Conservation (phyloP, 768 basidiomycete genomes). For the Sporobolomyces roseus region DNA sequence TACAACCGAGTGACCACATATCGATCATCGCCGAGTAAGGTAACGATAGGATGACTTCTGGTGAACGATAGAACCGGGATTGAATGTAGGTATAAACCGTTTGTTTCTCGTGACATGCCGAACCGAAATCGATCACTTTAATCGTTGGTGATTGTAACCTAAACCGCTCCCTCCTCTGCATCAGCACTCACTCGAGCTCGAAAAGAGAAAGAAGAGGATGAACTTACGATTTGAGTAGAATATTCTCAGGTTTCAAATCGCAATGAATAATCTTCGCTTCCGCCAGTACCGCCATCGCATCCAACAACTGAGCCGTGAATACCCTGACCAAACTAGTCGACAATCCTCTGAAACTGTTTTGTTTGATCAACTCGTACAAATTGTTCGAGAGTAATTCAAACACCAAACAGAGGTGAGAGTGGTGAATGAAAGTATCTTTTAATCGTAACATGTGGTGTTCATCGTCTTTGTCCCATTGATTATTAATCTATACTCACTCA, state of each 20-base stretch:
- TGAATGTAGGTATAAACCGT: constrained; percentile 99
- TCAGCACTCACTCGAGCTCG: no score
- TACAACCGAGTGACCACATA: constrained; percentile 99
- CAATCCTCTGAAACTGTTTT: constrained; percentile 97
- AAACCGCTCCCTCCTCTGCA: no score
- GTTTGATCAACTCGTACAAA: constrained; percentile 98
- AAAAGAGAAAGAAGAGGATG: background rate
- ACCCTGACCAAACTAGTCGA: constrained; percentile 97
- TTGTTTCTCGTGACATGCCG: constrained; percentile 96
- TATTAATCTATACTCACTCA: constrained; percentile 76
- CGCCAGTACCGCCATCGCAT: constrained; percentile 85
- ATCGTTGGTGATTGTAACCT: constrained; percentile 92
- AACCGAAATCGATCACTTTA: constrained; percentile 99
- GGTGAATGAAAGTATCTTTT: constrained; percentile 93
- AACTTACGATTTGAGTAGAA: constrained; percentile 84
- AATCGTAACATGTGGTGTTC: constrained; percentile 94
- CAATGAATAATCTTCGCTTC: constrained; percentile 96
- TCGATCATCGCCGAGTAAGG: constrained; percentile 93
- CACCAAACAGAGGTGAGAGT: constrained; percentile 92
- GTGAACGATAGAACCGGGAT: constrained; percentile 95
- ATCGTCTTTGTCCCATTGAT: constrained; percentile 85
- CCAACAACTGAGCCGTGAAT: constrained; percentile 91
- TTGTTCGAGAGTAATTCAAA: constrained; percentile 98
- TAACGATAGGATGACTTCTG: constrained; percentile 91
- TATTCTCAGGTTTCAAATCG: constrained; percentile 98